A percentile compares a stretch with the other conserved stretches of the same genome.
Conservation (phyloP, 2,329 filamentous ascomycete species). For the Colletotrichum sp. region DNA sequence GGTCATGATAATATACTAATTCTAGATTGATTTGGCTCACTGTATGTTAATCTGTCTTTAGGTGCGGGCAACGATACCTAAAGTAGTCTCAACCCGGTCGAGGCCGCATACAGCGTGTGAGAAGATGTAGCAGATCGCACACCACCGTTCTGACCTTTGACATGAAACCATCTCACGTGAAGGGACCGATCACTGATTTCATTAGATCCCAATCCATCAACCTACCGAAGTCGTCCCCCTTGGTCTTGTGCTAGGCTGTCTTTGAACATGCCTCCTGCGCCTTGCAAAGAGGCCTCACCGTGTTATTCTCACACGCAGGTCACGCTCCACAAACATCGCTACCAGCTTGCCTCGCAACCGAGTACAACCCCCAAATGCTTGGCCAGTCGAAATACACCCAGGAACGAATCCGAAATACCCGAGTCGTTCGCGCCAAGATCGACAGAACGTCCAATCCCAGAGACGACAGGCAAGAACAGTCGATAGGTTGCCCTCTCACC, state of each 20-base stretch:
- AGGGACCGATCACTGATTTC: neutral
- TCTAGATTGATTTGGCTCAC: too few species aligned
- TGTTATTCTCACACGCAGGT: neutral
- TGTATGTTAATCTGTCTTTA: too few species aligned
- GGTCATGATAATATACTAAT: too few species aligned
- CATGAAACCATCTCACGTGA: neutral
- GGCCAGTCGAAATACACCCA: neutral
- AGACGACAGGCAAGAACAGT: neutral
- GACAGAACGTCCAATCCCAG: neutral
- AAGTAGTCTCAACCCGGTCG: neutral
- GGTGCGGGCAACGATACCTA: neutral
- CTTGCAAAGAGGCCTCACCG: neutral
- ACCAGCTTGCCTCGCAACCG: neutral
- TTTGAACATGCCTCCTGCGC: neutral
- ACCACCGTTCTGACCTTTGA: neutral
- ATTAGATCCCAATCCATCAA: rapidly evolving
- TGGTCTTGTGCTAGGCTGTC: rapidly evolving
- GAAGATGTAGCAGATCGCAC: neutral
- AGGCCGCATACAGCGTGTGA: neutral
- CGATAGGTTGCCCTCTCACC: neutral
- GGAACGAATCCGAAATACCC: neutral
- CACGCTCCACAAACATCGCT: neutral
- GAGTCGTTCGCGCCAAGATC: neutral
- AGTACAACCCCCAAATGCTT: neutral
- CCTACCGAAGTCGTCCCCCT: neutral